These are phyloP conservation scores for Agaricus blazei DNA, from an alignment of 768 basidiomycete species.

Conservation along the genomic window DNA sequence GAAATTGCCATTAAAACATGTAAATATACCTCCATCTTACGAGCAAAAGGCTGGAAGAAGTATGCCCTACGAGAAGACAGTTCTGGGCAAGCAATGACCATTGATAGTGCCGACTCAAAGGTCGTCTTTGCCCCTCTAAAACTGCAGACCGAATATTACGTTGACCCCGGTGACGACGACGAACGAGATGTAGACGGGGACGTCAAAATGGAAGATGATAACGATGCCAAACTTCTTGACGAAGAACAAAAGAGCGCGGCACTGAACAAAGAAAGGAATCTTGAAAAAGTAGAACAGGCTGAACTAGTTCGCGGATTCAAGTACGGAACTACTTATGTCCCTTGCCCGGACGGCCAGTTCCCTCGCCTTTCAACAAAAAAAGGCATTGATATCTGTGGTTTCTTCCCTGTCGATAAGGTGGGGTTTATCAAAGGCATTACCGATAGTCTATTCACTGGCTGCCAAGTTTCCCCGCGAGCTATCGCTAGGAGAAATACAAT, in stretches of 20 bases:
- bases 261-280: conserved; percentile 35
- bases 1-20: conserved; percentile 69
- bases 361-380: conserved; percentile 65
- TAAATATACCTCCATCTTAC: conserved; percentile 71
- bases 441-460: background rate
- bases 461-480: conserved; percentile 76
- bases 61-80: conserved; percentile 40
- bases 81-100: conserved; percentile 28
- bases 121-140: conserved; percentile 36
- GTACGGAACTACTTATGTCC: conserved; percentile 86
- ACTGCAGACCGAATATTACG: conserved; percentile 52
- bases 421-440: conserved; percentile 12
- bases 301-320: conserved; percentile 79
- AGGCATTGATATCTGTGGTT: conserved; percentile 86
- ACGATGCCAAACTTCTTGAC: conserved; percentile 24
- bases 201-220: conserved; percentile 35
- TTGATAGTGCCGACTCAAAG: conserved; percentile 28
- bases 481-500: conserved; percentile 80
- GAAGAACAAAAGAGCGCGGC: conserved; percentile 19
- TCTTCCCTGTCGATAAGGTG: conserved; percentile 70
- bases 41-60: conserved; percentile 79
- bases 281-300: conserved; percentile 80
- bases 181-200: conserved; percentile 36
- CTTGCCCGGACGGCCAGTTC: conserved; percentile 84
- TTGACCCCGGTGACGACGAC: conserved; percentile 38